Evolutionary conservation across 805 yeast species (phyloP).

Genomic region (Sugiyamaella qingdaonensis): DNA sequence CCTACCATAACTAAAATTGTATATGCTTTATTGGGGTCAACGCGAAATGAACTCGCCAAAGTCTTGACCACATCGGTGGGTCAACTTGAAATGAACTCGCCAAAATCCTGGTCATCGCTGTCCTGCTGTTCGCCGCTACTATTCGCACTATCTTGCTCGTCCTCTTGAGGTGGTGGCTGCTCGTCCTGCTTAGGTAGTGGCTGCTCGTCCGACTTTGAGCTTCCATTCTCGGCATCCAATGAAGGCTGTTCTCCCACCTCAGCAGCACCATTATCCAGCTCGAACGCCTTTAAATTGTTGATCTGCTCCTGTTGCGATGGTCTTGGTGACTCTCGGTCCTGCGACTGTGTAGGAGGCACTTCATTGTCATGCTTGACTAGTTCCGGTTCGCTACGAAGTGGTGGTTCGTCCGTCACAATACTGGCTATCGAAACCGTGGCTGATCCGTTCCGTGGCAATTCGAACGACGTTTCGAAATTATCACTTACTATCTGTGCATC

Average conservation of each 20-base stretch:
- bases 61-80: neutral
- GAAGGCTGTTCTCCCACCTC: no score
- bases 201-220: no score
- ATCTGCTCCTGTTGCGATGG: neutral
- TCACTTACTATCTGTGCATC: constrained; percentile 27
- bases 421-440: neutral
- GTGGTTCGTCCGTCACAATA: neutral
- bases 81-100: neutral
- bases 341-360: neutral
- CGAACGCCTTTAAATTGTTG: no score
- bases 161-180: no score
- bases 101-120: neutral
- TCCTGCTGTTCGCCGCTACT: neutral
- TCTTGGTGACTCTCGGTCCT: neutral
- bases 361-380: neutral
- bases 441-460: neutral
- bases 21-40: no score
- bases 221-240: no score
- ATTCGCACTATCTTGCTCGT: neutral
- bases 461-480: constrained; percentile 20
- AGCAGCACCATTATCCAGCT: no score
- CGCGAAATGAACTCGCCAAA: no score
- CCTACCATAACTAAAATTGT: no score
- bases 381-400: neutral
- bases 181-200: no score